These are phyloP conservation scores for Boletellus emodensis DNA, from an alignment of 768 basidiomycete genomes.

Conservation along the genomic window DNA sequence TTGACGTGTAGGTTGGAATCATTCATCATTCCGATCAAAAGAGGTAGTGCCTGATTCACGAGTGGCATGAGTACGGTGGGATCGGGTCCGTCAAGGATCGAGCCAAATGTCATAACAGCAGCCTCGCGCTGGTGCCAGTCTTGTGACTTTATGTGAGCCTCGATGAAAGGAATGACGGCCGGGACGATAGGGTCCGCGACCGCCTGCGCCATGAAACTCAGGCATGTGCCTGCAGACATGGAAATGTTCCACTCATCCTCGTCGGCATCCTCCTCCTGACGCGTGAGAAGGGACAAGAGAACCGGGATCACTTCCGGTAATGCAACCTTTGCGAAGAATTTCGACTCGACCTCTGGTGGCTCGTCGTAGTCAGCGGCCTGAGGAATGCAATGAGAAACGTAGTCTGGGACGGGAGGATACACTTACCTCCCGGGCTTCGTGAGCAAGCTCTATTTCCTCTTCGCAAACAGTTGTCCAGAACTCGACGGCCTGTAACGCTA, in stretches of 20 bases:
- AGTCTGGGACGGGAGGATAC: background rate
- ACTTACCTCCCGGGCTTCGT: conserved; percentile 86
- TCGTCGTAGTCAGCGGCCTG: conserved; percentile 91
- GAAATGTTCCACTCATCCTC: conserved; percentile 99
- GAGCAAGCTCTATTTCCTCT: conserved; percentile 88
- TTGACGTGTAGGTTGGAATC: conserved; percentile 84
- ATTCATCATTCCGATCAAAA: conserved; percentile 93
- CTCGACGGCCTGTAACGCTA: conserved; percentile 94
- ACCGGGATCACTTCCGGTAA: conserved; percentile 94
- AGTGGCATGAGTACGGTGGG: conserved; percentile 82
- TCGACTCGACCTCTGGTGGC: conserved; percentile 77
- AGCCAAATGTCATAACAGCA: conserved; percentile 97
- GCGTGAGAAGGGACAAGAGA: conserved; percentile 79
- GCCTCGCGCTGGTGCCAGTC: conserved; percentile 98
- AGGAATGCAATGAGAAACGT: conserved; percentile 8
- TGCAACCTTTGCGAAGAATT: conserved; percentile 91
- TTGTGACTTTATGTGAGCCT: conserved; percentile 84
- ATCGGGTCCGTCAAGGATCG: conserved; percentile 95
- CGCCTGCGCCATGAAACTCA: conserved; percentile 83
- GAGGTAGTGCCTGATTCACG: conserved; percentile 89
- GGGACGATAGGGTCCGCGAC: conserved; percentile 89
- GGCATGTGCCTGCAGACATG: conserved; percentile 94
- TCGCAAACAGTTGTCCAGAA: conserved; percentile 99
- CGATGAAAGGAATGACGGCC: conserved; percentile 96
- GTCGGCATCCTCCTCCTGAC: conserved; percentile 94